Conservation (phyloP, 176 grass and related monocot species). For the Pontederia paniculata region DNA sequence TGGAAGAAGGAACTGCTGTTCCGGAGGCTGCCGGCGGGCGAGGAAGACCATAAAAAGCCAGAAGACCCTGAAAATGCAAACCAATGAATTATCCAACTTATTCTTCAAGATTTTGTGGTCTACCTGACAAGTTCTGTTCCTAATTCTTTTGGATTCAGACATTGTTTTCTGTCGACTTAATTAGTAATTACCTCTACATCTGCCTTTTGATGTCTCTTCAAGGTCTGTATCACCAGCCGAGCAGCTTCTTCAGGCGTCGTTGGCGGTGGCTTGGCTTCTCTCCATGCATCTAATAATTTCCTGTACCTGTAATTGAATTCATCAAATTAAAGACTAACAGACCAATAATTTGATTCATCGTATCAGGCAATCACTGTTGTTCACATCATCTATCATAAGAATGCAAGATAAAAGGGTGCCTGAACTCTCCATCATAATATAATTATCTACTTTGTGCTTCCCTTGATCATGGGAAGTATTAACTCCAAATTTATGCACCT, state of each 20-base stretch:
- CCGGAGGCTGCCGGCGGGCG: conserved; percentile 26
- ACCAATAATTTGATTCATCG: not conserved
- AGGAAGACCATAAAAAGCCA: conserved; percentile 70
- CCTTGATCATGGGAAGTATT: too few relatives aligned
- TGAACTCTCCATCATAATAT: too few relatives aligned
- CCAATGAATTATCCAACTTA: too few relatives aligned
- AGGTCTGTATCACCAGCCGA: conserved; percentile 49
- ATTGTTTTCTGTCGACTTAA: not conserved
- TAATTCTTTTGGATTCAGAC: not conserved
- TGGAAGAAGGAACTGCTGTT: conserved; percentile 19
- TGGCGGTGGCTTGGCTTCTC: conserved; percentile 58
- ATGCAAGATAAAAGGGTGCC: too few relatives aligned
- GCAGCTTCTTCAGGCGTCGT: conserved; percentile 66
- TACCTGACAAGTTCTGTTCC: too few relatives aligned
- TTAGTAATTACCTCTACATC: conserved; percentile 86
- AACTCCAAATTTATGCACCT: too few relatives aligned
- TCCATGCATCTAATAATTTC: conserved; percentile 74
- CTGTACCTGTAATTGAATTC: conserved; percentile 45
- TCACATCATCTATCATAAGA: too few relatives aligned
- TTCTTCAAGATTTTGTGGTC: too few relatives aligned
- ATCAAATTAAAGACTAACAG: not conserved
- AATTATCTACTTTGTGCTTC: too few relatives aligned
- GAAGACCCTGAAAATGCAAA: conserved; percentile 41
- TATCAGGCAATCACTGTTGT: too few relatives aligned
- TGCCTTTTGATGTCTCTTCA: conserved; percentile 94